A percentile compares a stretch with the other conserved stretches of the same genome.
These are phyloP conservation scores for Tetracladium maxilliforme DNA, from an alignment of 2,329 filamentous ascomycete species.

Conservation along the genomic window DNA sequence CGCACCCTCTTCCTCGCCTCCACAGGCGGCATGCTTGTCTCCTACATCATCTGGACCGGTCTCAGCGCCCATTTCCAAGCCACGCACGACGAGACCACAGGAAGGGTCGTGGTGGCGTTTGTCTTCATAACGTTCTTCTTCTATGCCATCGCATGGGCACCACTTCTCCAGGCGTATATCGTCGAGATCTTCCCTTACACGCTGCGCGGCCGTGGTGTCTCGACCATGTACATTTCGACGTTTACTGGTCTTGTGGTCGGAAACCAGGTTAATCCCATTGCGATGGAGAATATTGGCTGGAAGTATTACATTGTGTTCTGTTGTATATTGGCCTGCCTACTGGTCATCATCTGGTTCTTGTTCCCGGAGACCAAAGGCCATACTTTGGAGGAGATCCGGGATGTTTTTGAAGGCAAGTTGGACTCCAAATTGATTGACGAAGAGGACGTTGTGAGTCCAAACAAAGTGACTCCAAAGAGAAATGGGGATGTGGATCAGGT, in stretches of 20 bases:
- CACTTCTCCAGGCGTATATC: conserved; percentile 25
- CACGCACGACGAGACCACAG: too few species aligned
- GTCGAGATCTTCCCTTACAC: conserved; percentile 22
- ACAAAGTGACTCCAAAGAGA: too few species aligned
- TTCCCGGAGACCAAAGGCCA: conserved; percentile 19
- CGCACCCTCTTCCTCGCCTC: conserved; percentile 9
- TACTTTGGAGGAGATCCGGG: conserved; percentile 14
- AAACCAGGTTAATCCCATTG: conserved; percentile 19
- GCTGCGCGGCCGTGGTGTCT: conserved; percentile 19
- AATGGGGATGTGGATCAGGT: too few species aligned
- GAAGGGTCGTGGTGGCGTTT: too few species aligned
- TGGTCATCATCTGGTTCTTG: conserved; percentile 21
- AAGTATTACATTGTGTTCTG: conserved; percentile 20
- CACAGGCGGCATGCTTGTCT: conserved; percentile 6
- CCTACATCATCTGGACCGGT: too few species aligned
- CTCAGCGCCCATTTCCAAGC: too few species aligned
- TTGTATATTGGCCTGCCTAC: conserved; percentile 16
- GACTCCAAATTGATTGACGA: too few species aligned
- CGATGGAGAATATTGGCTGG: conserved; percentile 18
- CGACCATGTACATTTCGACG: conserved; percentile 26
- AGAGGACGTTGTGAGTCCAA: too few species aligned
- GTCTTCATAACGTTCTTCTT: conserved; percentile 1
- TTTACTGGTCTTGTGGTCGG: conserved; percentile 14
- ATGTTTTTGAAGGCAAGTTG: conserved; percentile 16
- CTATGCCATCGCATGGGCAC: conserved; percentile 23